Evolutionary conservation across 768 basidiomycete species (phyloP), one percentile per base, ranked within the genome.

Genomic region (Suillus brevipes): DNA sequence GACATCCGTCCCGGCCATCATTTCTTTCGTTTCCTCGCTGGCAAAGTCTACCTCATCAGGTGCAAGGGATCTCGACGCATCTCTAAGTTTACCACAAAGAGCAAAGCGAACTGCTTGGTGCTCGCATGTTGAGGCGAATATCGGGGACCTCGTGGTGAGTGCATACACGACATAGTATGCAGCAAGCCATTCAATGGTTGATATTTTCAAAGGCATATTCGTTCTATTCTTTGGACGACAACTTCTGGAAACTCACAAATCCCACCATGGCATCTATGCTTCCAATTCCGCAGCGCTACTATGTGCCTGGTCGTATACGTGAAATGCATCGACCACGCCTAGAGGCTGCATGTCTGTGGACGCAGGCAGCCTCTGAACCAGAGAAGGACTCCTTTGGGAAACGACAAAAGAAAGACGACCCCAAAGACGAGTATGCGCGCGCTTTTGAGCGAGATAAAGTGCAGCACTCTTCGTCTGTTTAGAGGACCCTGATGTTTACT

Each of bases 141-240:
- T 93, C 28, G 91, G 90, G 12, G 87, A 91, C 71, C 74, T 94
- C 16, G 81, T 90, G 60, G 92, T 94, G 74, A 72, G 89, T 81
- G 47, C 23, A 14, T 40, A 25, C 34, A 55, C 7, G 12, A 36
- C 42, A 38, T 60, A 59, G 36, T 60, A 59, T 40, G 34, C 45
- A 40, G 34, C 31, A 31, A 31, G 47, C 61, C n/a, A 16, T 64
- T 63, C 57, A 66, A 64, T 20, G 49, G 42, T 57, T 53, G 67
- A 65, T 37, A 47, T 61, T 58, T 7, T 3, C 66, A 94, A 92
- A 83, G 85, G 40, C 82, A 90, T 70, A 81, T 81, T 42, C 40
- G 66, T 78, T 90, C 38, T 94, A 87, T 70, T 85, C 89, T 13
- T 78, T 84, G 42, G 76, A 83, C 18, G 79, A 78, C 40, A 94